These are phyloP conservation scores for Hericium coralloides DNA, from an alignment of 768 basidiomycete species.

Conservation along the genomic window DNA sequence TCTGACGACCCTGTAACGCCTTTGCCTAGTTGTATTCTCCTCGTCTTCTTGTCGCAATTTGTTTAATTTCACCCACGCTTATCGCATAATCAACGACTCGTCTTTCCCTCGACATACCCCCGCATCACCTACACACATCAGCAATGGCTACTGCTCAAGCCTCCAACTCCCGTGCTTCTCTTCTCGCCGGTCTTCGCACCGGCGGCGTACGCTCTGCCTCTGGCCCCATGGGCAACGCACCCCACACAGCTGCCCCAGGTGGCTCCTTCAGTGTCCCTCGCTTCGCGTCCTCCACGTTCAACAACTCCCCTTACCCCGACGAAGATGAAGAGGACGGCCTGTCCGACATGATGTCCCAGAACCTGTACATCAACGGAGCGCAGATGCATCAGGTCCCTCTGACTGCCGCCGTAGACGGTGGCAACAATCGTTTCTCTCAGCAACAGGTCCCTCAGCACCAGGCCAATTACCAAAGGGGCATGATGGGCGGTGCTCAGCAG, in stretches of 20 bases:
- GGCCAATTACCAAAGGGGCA: slow-evolving; percentile 35
- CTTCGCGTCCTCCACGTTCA: slow-evolving; percentile 37
- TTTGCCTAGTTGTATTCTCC: slow-evolving; percentile 24
- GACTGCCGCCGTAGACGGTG: slow-evolving; percentile 65
- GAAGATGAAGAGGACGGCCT: slow-evolving; percentile 55
- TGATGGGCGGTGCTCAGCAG: slow-evolving; percentile 44
- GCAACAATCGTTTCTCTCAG: slow-evolving; percentile 55
- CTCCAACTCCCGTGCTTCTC: slow-evolving; percentile 62
- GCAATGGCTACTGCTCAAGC: slow-evolving; percentile 35
- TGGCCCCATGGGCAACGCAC: slow-evolving; percentile 26
- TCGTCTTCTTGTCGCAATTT: slow-evolving; percentile 16
- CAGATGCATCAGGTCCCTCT: slow-evolving; percentile 41
- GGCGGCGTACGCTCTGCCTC: slow-evolving; percentile 79
- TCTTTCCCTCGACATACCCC: slow-evolving; percentile 11
- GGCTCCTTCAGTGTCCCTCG: slow-evolving; percentile 56
- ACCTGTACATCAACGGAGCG: slow-evolving; percentile 37
- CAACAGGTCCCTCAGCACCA: slow-evolving; percentile 38
- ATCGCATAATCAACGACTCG: slow-evolving; percentile 10
- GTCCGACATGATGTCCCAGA: slow-evolving; percentile 44
- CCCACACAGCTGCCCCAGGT: slow-evolving; percentile 61
- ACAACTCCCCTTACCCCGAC: slow-evolving; percentile 32
- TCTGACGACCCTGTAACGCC: slow-evolving; percentile 6
- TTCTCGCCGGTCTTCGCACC: slow-evolving; percentile 82
- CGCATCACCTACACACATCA: slow-evolving; percentile 12
- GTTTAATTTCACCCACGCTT: slow-evolving; percentile 11